Conservation (phyloP, 1,284 basidiomycete genomes). For the Moesziomyces aphidis region DNA sequence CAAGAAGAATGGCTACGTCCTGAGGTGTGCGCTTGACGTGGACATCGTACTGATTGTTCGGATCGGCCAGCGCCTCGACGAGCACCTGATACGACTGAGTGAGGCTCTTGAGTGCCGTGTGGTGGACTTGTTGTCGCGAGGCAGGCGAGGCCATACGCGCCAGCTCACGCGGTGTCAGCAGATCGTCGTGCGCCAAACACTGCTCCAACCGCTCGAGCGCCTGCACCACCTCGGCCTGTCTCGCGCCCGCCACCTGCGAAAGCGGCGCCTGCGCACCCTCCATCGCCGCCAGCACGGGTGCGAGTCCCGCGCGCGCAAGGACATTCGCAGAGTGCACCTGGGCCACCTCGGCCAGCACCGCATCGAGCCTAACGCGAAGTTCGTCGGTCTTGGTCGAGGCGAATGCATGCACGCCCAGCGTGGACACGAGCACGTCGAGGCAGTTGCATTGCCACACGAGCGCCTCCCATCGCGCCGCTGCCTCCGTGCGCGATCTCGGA, state of each 20-base stretch:
- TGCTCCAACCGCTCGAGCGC: conserved; percentile 28
- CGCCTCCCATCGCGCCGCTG: conserved; percentile 38
- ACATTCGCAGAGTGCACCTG: conserved; percentile 20
- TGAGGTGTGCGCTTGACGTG: conserved; percentile 30
- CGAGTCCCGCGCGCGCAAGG: conserved; percentile 17
- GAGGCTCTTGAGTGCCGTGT: conserved; percentile 22
- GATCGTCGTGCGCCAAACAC: conserved; percentile 39
- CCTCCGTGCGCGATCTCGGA: conserved; percentile 11
- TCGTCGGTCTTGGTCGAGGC: conserved; percentile 15
- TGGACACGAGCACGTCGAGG: conserved; percentile 27
- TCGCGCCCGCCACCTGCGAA: conserved; percentile 3
- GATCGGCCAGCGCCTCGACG: conserved; percentile 10
- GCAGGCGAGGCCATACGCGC: conserved; percentile 21
- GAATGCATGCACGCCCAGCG: conserved; percentile 25
- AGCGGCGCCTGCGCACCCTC: not conserved
- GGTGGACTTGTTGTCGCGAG: conserved; percentile 32
- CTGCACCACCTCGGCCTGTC: conserved; percentile 6
- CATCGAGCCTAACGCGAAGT: conserved; percentile 1
- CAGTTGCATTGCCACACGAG: conserved; percentile 50
- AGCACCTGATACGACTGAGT: conserved; percentile 29
- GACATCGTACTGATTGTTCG: not conserved
- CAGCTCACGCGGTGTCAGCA: conserved; percentile 38
- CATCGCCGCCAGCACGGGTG: conserved; percentile 7
- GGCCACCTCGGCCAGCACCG: conserved; percentile 1
- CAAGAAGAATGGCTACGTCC: conserved; percentile 47